phyloP scores from a whole-genome alignment of 345 rosid species.

The Populus ilicifolia region DNA sequence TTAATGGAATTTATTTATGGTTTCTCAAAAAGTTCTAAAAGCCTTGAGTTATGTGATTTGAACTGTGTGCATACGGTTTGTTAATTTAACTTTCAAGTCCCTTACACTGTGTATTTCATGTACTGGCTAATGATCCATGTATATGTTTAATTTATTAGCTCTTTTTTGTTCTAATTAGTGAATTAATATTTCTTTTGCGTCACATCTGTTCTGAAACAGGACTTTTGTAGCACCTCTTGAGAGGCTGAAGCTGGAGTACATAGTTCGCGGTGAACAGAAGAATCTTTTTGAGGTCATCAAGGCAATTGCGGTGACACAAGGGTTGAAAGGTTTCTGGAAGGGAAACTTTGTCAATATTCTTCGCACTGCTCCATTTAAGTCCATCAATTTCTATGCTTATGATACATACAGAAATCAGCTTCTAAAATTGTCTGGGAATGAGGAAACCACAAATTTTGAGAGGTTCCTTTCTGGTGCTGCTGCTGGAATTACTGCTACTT shows the following conservation, averaged over 20 bases:
- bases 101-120: no score
- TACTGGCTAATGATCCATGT: not conserved
- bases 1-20: no score
- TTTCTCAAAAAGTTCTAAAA: no score
- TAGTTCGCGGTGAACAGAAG: conserved; percentile 73
- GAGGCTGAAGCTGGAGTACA: conserved; percentile 84
- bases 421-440: conserved; percentile 55
- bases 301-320: conserved; percentile 58
- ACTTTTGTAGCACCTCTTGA: conserved; percentile 88
- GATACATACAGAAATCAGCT: conserved; percentile 73
- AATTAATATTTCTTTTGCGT: not conserved
- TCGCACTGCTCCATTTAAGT: conserved; percentile 91
- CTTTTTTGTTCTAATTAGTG: not conserved
- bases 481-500: conserved; percentile 87
- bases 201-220: conserved; percentile 33
- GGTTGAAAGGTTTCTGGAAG: conserved; percentile 88
- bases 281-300: conserved; percentile 55
- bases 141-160: not conserved
- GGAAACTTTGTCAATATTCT: conserved; percentile 89
- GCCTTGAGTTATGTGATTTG: no score
- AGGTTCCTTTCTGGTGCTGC: conserved; percentile 92
- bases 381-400: conserved; percentile 87
- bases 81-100: no score
- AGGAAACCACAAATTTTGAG: conserved; percentile 77
- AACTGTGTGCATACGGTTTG: no score